A percentile compares a stretch with the other conserved stretches of the same genome.
phyloP scores from a whole-genome alignment of 352 stramenopile species.

The Phytophthora ramorum region DNA sequence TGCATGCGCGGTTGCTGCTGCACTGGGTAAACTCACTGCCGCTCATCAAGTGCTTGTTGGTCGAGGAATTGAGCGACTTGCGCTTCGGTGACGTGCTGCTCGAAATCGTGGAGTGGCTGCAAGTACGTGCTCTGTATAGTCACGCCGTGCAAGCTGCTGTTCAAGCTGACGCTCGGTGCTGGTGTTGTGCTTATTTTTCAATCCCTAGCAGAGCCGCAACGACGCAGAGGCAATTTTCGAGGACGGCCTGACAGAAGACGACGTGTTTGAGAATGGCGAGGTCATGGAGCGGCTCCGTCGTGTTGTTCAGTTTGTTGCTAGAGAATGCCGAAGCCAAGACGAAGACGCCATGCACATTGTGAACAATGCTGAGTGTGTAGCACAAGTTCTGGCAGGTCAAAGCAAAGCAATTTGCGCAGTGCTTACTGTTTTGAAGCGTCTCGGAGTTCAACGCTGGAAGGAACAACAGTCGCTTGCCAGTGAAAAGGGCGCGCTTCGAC shows the following conservation, averaged over 20 bases:
- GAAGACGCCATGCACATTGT: slow-evolving; percentile 57
- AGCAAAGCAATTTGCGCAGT: slow-evolving; percentile 51
- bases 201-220: slow-evolving; percentile 6
- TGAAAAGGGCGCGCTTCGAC: slow-evolving; percentile 1
- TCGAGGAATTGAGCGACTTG: slow-evolving; percentile 61
- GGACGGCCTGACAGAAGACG: not conserved
- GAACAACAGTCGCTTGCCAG: not conserved
- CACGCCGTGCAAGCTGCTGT: not conserved
- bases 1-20: slow-evolving; percentile 52
- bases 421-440: slow-evolving; percentile 50
- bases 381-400: slow-evolving; percentile 45
- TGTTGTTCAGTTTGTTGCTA: slow-evolving; percentile 54
- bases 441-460: slow-evolving; percentile 20
- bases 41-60: slow-evolving; percentile 61
- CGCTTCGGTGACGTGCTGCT: slow-evolving; percentile 65
- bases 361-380: slow-evolving; percentile 49
- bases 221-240: not conserved
- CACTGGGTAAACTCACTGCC: slow-evolving; percentile 84
- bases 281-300: slow-evolving; percentile 27
- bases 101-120: slow-evolving; percentile 55
- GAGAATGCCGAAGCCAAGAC: slow-evolving; percentile 46
- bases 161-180: not conserved
- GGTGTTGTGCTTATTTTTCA: not conserved
- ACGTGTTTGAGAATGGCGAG: slow-evolving; percentile 5
- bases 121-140: slow-evolving; percentile 7